These are phyloP conservation scores for Musa balbisiana DNA, from an alignment of 202 grass and related monocot species.

Conservation along the genomic window DNA sequence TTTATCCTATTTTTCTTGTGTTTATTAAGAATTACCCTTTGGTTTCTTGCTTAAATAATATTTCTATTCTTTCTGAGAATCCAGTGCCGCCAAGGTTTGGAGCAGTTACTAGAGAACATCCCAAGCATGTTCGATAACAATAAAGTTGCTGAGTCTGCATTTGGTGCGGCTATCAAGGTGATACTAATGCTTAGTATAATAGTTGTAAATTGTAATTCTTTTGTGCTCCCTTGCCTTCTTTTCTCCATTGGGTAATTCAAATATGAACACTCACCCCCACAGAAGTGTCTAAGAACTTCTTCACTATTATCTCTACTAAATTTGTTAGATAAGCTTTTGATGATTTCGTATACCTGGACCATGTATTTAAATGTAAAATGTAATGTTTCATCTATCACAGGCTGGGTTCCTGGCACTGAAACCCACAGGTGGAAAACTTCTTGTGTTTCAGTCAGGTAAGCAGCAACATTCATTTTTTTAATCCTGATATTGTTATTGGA, in stretches of 20 bases:
- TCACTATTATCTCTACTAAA: neutral
- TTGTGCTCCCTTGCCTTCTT: neutral
- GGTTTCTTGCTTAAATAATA: constrained; percentile 10
- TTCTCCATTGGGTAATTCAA: neutral
- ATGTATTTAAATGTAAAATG: neutral
- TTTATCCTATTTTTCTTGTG: neutral
- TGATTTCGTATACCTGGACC: neutral
- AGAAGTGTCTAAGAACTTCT: neutral
- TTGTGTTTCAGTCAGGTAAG: constrained; percentile 81
- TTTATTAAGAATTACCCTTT: neutral
- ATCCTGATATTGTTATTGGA: neutral
- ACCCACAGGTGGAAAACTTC: constrained; percentile 68
- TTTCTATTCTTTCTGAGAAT: constrained; percentile 29
- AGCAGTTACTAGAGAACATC: constrained; percentile 70
- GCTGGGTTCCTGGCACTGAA: constrained; percentile 71
- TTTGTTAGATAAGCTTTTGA: neutral
- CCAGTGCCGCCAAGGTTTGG: constrained; percentile 72
- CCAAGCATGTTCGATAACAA: constrained; percentile 73
- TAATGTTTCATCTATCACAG: constrained; percentile 25
- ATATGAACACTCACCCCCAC: neutral
- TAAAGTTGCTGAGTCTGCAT: constrained; percentile 64
- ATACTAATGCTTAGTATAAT: too few relatives aligned
- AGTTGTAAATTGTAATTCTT: too few relatives aligned
- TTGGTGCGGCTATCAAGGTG: constrained; percentile 79
- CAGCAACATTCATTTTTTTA: neutral